Evolutionary conservation across 192 early-diverging fungal genomes (phyloP).

Genomic region (Nowakowskiella sp.): DNA sequence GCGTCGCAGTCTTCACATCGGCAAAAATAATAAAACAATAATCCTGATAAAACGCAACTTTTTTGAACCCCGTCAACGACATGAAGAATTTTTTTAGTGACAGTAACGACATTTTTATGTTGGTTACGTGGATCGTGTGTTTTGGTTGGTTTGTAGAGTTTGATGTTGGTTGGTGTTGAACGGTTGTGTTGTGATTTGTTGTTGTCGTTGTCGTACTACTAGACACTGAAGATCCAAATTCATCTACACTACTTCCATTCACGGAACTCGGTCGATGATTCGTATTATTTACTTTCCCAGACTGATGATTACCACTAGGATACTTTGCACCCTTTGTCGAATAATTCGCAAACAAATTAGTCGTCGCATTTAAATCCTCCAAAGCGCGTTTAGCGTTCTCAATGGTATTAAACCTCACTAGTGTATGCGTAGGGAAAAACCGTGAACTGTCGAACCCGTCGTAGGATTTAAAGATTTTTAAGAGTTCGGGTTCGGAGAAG

Average conservation of each 20-base stretch:
- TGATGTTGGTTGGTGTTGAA: no score
- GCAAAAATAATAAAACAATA: slow-evolving; percentile 43
- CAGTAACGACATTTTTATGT: slow-evolving; percentile 31
- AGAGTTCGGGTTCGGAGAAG: slow-evolving; percentile 38
- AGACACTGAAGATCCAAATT: no score
- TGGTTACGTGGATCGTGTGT: slow-evolving; percentile 42
- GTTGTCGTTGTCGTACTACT: no score
- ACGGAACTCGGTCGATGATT: neutral
- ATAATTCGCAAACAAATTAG: slow-evolving; percentile 45
- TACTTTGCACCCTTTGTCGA: slow-evolving; percentile 44
- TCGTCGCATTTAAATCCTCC: slow-evolving; percentile 41
- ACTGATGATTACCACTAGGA: neutral
- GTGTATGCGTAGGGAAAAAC: slow-evolving; percentile 40
- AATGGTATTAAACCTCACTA: slow-evolving; percentile 36
- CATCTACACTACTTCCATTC: neutral
- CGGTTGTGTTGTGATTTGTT: no score
- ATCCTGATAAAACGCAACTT: slow-evolving; percentile 42
- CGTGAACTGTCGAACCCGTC: slow-evolving; percentile 45
- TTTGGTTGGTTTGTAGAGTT: slow-evolving; percentile 27
- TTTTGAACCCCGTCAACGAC: slow-evolving; percentile 27
- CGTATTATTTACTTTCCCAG: neutral
- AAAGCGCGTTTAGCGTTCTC: slow-evolving; percentile 34
- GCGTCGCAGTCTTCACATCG: slow-evolving; percentile 23
- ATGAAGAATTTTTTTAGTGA: slow-evolving; percentile 27
- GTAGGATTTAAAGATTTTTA: slow-evolving; percentile 37